A percentile compares a stretch with the other conserved stretches of the same genome.
These are phyloP conservation scores for Saccharomyces pastorianus DNA, from an alignment of 1,139 yeast species.

Conservation along the genomic window DNA sequence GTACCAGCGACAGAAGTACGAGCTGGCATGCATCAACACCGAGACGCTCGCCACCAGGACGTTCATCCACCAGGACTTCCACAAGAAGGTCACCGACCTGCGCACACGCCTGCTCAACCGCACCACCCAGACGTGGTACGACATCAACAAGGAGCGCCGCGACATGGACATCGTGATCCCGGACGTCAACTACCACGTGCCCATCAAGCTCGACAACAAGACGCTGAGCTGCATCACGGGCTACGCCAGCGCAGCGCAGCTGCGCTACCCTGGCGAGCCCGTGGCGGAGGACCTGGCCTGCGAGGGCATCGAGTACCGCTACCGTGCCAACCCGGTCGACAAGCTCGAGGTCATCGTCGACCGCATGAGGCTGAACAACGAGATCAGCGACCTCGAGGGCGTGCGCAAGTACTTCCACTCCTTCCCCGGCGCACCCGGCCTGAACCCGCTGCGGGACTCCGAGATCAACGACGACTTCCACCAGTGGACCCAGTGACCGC, in stretches of 20 bases:
- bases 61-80: constrained; percentile 76
- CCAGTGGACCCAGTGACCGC: constrained; percentile 7
- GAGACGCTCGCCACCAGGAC: constrained; percentile 78
- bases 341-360: constrained; percentile 34
- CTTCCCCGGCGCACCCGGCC: constrained; percentile 57
- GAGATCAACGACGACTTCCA: constrained; percentile 54
- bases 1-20: constrained; percentile 60
- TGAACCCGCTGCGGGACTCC: constrained; percentile 49
- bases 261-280: constrained; percentile 27
- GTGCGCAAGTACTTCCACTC: constrained; percentile 41
- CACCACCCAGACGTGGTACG: constrained; percentile 87
- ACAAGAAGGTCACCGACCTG: constrained; percentile 59
- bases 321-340: constrained; percentile 32
- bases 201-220: constrained; percentile 28
- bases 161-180: constrained; percentile 69
- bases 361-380: constrained; percentile 38
- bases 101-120: constrained; percentile 58
- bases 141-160: constrained; percentile 81
- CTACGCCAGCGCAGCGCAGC: constrained; percentile 32
- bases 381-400: constrained; percentile 51
- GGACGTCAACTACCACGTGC: constrained; percentile 33
- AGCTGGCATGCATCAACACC: constrained; percentile 64
- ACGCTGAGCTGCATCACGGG: constrained; percentile 33
- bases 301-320: constrained; percentile 30
- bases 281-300: constrained; percentile 28